Evolutionary conservation across 2,329 filamentous ascomycete genomes (phyloP).

Genomic region (Sporothrix phasma): DNA sequence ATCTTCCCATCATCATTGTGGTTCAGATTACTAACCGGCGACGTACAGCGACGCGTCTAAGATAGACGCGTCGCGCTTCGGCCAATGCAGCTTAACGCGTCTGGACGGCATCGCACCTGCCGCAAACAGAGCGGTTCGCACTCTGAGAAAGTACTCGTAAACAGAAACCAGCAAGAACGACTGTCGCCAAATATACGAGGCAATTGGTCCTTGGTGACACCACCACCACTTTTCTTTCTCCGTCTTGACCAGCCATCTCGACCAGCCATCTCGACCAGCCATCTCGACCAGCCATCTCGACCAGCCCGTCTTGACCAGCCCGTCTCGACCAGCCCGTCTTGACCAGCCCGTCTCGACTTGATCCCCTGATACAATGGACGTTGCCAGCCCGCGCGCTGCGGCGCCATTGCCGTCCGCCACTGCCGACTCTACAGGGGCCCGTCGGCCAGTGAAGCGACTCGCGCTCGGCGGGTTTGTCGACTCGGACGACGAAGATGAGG

Average conservation of each 20-base stretch:
- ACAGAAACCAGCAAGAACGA: background rate
- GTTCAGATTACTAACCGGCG: too few relatives aligned
- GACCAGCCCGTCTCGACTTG: background rate
- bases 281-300: background rate
- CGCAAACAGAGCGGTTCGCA: background rate
- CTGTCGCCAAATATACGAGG: background rate
- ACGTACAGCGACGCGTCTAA: slow-evolving; percentile 15
- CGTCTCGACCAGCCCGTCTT: background rate
- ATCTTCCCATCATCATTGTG: too few relatives aligned
- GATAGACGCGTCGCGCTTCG: slow-evolving; percentile 14
- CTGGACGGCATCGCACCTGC: background rate
- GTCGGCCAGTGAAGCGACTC: background rate
- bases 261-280: too few relatives aligned
- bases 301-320: too few relatives aligned
- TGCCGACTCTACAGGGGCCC: background rate
- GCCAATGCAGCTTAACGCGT: slow-evolving; percentile 10
- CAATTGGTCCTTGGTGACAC: background rate
- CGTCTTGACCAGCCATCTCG: background rate
- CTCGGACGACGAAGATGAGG: slow-evolving; percentile 15
- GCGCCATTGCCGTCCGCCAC: background rate
- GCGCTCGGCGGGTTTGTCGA: slow-evolving; percentile 18
- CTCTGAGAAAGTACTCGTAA: too few relatives aligned
- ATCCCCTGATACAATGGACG: background rate
- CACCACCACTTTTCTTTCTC: background rate
- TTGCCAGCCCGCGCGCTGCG: background rate